Conservation (phyloP, 371 early-diverging fungal genomes). For the Lichtheimia ornata region DNA sequence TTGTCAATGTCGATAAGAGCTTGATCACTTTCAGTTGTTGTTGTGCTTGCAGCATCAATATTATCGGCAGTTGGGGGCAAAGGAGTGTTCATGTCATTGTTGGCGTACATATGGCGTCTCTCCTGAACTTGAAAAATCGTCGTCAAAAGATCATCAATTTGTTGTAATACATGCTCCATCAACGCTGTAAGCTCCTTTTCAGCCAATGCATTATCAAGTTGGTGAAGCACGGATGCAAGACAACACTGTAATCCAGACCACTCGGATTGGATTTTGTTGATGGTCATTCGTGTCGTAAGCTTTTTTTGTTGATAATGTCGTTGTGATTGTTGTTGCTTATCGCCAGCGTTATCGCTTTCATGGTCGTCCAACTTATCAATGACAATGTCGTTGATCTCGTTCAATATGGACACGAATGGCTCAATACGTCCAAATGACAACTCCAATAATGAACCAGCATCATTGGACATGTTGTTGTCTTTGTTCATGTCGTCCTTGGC, state of each 20-base stretch:
- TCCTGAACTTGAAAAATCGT: conserved; percentile 48
- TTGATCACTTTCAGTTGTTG: conserved; percentile 15
- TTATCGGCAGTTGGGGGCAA: background rate
- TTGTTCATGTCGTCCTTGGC: conserved; percentile 33
- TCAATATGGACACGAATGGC: conserved; percentile 44
- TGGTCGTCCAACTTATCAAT: conserved; percentile 31
- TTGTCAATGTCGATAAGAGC: conserved; percentile 44
- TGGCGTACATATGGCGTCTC: conserved; percentile 23
- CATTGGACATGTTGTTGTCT: conserved; percentile 15
- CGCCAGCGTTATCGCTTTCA: conserved; percentile 9
- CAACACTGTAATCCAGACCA: conserved; percentile 50
- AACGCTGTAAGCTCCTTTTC: conserved; percentile 16
- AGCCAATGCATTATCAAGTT: conserved; percentile 16
- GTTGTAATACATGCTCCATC: conserved; percentile 30
- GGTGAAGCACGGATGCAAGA: conserved; percentile 35
- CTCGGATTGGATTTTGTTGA: conserved; percentile 46
- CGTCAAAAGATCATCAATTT: conserved; percentile 39
- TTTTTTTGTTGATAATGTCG: background rate
- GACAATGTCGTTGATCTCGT: conserved; percentile 44
- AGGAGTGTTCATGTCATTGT: conserved; percentile 18
- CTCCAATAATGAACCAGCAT: conserved; percentile 43
- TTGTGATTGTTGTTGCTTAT: too few species aligned
- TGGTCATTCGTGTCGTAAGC: conserved; percentile 15
- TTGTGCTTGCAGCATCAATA: background rate
- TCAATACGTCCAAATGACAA: conserved; percentile 45